phyloP scores from a whole-genome alignment of 345 rosid species.

The Erodium maritimum region DNA sequence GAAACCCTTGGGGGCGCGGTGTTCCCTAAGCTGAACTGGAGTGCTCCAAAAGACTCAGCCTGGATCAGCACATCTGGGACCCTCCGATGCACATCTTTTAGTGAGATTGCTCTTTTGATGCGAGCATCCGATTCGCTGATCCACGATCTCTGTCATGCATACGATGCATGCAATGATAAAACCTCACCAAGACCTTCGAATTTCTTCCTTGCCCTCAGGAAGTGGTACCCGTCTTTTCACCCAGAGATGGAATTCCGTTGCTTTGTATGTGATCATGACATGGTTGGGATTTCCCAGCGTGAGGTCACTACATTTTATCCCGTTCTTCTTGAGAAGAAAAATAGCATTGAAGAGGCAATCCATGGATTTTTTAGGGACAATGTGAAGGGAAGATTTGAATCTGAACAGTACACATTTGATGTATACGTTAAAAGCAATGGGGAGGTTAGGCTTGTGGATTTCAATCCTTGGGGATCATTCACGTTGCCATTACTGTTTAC shows the following conservation, averaged over 20 bases:
- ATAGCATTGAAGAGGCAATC: slow-evolving; percentile 21
- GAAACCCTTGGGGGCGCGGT: slow-evolving; percentile 52
- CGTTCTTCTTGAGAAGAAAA: slow-evolving; percentile 32
- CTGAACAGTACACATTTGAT: slow-evolving; percentile 53
- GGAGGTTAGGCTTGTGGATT: slow-evolving; percentile 55
- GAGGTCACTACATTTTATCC: slow-evolving; percentile 64
- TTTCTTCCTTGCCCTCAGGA: slow-evolving; percentile 70
- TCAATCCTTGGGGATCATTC: slow-evolving; percentile 78
- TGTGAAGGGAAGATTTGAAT: slow-evolving; percentile 41
- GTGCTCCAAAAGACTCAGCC: slow-evolving; percentile 82
- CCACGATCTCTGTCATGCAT: slow-evolving; percentile 70
- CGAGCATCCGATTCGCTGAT: slow-evolving; percentile 61
- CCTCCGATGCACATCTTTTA: slow-evolving; percentile 55
- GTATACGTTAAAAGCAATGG: slow-evolving; percentile 44
- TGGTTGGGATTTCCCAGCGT: slow-evolving; percentile 45
- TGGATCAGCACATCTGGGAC: slow-evolving; percentile 71
- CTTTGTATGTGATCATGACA: slow-evolving; percentile 35
- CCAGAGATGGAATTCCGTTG: slow-evolving; percentile 85
- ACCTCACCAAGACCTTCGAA: slow-evolving; percentile 36
- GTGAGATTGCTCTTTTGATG: slow-evolving; percentile 51
- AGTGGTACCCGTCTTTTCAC: slow-evolving; percentile 52
- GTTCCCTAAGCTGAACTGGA: slow-evolving; percentile 84
- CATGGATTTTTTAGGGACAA: slow-evolving; percentile 31
- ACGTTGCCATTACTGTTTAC: slow-evolving; percentile 60
- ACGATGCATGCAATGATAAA: slow-evolving; percentile 54